Conservation (phyloP, 306 rosid species). For the Hippophae tibetana region DNA sequence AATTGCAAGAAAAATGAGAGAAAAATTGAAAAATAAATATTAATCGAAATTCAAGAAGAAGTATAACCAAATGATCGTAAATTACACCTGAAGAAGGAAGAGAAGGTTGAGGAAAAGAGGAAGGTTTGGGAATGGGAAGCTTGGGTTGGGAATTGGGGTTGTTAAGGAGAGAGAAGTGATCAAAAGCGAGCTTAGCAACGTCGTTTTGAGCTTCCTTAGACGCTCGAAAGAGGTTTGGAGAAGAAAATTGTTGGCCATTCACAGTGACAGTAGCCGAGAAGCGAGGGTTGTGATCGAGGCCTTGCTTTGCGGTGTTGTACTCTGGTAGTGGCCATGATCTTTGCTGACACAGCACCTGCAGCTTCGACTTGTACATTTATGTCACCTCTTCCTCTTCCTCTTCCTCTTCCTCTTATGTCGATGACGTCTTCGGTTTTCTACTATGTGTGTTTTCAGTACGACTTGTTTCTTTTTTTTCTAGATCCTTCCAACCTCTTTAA, state of each 20-base stretch:
- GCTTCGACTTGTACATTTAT: constrained; percentile 43
- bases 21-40: no score
- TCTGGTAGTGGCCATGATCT: constrained; percentile 33
- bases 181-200: constrained; percentile 51
- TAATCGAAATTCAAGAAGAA: no score
- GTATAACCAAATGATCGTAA: no score
- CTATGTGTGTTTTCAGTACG: no score
- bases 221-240: constrained; percentile 1
- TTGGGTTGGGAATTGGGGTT: not conserved
- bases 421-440: no score
- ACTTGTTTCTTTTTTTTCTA: no score
- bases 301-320: constrained; percentile 27
- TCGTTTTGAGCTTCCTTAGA: constrained; percentile 45
- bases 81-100: no score
- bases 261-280: constrained; percentile 32
- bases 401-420: no score
- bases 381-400: no score
- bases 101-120: not conserved
- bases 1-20: no score
- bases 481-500: no score
- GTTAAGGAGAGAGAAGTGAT: constrained; percentile 25
- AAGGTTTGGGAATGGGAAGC: not conserved
- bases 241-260: constrained; percentile 17
- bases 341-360: constrained; percentile 52
- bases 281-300: constrained; percentile 39